phyloP scores from a whole-genome alignment of 139 green algal species.

The Bryopsis sp. region DNA sequence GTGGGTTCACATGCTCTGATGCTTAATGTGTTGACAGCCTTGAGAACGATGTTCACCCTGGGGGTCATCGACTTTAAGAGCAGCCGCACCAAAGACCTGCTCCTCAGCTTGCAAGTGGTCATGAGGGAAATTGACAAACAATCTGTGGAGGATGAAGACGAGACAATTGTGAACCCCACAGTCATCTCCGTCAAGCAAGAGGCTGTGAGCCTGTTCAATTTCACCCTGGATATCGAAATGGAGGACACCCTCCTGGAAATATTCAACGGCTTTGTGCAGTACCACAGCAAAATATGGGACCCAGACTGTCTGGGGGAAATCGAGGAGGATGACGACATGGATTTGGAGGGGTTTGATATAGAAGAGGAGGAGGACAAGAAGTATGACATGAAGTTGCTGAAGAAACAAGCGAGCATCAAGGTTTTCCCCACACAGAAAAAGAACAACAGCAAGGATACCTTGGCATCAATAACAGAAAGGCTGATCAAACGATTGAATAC shows the following conservation, averaged over 20 bases:
- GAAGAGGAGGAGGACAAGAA: background rate
- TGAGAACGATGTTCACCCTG: slow-evolving; percentile 20
- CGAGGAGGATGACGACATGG: too few relatives aligned
- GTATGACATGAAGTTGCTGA: background rate
- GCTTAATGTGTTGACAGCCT: background rate
- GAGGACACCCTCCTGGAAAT: slow-evolving; percentile 20
- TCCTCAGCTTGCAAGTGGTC: slow-evolving; percentile 15
- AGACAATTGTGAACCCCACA: too few relatives aligned
- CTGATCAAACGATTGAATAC: too few relatives aligned
- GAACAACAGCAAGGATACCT: too few relatives aligned
- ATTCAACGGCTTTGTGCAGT: slow-evolving; percentile 19
- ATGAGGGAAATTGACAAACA: slow-evolving; percentile 18
- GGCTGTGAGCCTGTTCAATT: slow-evolving; percentile 17
- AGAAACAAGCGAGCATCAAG: too few relatives aligned
- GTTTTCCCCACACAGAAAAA: too few relatives aligned
- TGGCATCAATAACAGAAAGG: too few relatives aligned
- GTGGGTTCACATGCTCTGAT: background rate
- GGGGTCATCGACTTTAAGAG: slow-evolving; percentile 24
- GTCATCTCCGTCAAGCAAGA: slow-evolving; percentile 25
- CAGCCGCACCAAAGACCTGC: background rate
- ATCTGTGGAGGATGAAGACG: slow-evolving; percentile 17
- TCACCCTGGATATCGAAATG: slow-evolving; percentile 26
- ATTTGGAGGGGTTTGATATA: background rate
- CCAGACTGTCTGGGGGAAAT: background rate
- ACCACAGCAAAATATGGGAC: background rate